A percentile compares a stretch with the other conserved stretches of the same genome.
Conservation (phyloP, 495 filamentous ascomycete genomes). For the Poronia punctata region DNA sequence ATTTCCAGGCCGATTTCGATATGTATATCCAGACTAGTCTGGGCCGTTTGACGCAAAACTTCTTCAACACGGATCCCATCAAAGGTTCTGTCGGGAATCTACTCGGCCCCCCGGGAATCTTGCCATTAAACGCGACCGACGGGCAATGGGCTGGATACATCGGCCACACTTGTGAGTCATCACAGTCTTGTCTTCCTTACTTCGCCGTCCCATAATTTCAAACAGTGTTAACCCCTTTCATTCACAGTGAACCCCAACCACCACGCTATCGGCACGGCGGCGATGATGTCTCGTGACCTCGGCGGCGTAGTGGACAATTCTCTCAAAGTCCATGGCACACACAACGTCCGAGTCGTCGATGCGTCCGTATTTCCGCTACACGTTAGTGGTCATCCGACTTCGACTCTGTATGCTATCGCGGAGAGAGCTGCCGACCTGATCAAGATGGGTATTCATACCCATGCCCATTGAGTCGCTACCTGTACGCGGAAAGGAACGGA, state of each 20-base stretch:
- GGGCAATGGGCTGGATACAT: slow-evolving; percentile 23
- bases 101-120: slow-evolving; percentile 7
- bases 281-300: slow-evolving; percentile 33
- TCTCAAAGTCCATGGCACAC: slow-evolving; percentile 48
- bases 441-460: slow-evolving; percentile 26
- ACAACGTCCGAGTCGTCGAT: slow-evolving; percentile 46
- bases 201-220: neutral
- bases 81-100: slow-evolving; percentile 8
- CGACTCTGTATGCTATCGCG: slow-evolving; percentile 46
- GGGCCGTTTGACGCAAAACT: slow-evolving; percentile 16
- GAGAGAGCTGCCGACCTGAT: slow-evolving; percentile 50
- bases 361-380: slow-evolving; percentile 43
- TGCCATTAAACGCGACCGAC: slow-evolving; percentile 24
- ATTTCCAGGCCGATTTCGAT: slow-evolving; percentile 31
- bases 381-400: slow-evolving; percentile 39
- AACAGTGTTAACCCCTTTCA: neutral
- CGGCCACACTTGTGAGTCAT: slow-evolving; percentile 11
- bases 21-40: slow-evolving; percentile 19
- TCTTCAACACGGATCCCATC: slow-evolving; percentile 23
- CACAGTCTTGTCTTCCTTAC: neutral
- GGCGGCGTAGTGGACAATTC: slow-evolving; percentile 44
- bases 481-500: too few species aligned
- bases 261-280: slow-evolving; percentile 30
- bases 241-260: slow-evolving; percentile 17
- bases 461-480: too few species aligned